phyloP scores from a whole-genome alignment of 176 grass and related monocot species.

The Alloteropsis semialata region DNA sequence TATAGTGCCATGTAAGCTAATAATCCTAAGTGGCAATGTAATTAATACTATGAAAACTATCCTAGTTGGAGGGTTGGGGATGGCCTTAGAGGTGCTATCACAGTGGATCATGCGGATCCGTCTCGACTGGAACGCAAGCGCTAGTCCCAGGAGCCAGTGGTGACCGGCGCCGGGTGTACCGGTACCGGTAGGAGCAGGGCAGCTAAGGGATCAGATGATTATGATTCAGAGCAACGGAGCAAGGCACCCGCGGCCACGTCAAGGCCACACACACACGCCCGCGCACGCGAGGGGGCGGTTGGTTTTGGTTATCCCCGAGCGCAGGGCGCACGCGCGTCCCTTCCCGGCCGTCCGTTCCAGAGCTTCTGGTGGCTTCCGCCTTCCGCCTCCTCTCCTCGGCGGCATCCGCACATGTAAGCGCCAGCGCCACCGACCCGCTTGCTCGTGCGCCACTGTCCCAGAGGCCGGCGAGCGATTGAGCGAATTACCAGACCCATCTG shows the following conservation, averaged over 20 bases:
- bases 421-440: conserved; percentile 6
- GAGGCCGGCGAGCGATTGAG: not conserved
- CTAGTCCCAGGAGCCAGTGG: not conserved
- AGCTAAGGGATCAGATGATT: not conserved
- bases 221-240: not conserved
- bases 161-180: not conserved
- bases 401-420: conserved; percentile 7
- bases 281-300: not conserved
- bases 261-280: not conserved
- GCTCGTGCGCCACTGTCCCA: not conserved
- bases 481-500: no score
- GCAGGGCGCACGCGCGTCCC: no score
- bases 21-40: no score
- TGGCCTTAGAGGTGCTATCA: not conserved
- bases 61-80: no score
- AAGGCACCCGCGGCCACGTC: not conserved
- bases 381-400: not conserved
- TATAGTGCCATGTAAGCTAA: no score
- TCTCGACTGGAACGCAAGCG: not conserved
- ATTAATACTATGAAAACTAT: no score
- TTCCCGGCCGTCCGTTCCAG: not conserved
- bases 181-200: not conserved
- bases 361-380: conserved; percentile 18
- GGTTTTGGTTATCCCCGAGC: not conserved
- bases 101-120: not conserved